Conservation (phyloP, 2,329 filamentous ascomycete species). For the Nemania sp. region DNA sequence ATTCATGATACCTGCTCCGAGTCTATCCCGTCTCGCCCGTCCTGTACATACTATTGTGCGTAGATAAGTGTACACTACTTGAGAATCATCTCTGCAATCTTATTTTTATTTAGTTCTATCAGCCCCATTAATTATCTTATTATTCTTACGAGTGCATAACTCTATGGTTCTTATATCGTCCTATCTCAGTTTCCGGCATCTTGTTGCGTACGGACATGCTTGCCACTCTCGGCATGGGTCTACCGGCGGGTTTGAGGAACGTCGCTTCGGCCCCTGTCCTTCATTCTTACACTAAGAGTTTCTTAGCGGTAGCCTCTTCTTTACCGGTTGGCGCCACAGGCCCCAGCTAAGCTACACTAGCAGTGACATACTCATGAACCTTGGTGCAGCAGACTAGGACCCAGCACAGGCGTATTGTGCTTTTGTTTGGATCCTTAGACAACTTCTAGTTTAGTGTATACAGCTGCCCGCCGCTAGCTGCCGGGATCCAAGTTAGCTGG, state of each 20-base stretch:
- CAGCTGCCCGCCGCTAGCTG: background rate
- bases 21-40: too few species aligned
- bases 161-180: background rate
- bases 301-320: slow-evolving; percentile 12
- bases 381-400: background rate
- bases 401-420: slow-evolving; percentile 19
- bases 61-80: background rate
- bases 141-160: background rate
- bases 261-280: slow-evolving; percentile 9
- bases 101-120: background rate
- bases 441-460: too few species aligned
- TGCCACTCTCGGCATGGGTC: slow-evolving; percentile 5
- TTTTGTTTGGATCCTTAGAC: slow-evolving; percentile 1
- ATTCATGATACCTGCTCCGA: background rate
- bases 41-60: background rate
- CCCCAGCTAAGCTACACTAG: background rate
- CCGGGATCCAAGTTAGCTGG: background rate
- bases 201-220: slow-evolving; percentile 4
- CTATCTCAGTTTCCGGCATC: slow-evolving; percentile 14
- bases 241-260: slow-evolving; percentile 10
- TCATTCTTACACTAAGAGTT: background rate
- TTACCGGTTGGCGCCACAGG: slow-evolving; percentile 20
- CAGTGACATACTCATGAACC: background rate
- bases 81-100: slow-evolving; percentile 1
- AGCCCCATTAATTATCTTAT: background rate